Base-by-base conservation (phyloP, 768 basidiomycete genomes). In the Boletus barrowsii region DNA sequence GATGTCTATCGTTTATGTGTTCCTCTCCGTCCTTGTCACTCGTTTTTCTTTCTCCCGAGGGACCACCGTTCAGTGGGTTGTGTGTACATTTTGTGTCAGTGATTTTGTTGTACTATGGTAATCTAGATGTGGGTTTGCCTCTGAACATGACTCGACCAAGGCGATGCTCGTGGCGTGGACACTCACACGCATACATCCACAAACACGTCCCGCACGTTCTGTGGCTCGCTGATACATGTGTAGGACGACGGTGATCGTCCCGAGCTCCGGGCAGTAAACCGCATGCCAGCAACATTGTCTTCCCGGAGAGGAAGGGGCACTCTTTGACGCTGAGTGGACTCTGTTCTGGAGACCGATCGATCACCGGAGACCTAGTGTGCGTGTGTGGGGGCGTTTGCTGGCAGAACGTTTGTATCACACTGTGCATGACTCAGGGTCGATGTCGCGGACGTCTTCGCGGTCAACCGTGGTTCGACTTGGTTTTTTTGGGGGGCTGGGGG, bases 51-150 rank as follows among this genome's bases (percentile, higher is more conserved):
- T 49, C 15, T 35, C 35, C 50, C 30, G 7, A 18, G 65, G 54
- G 53, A 54, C 57, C 53, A 30, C 55, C 43, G 36, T 4, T 35
- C 26, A 50, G 51, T 62, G 49, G 53, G 9, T 15, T 48, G 33
- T 53, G 22, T 62, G 50, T 60, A 52, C 35, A 22, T 50, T 51
- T 43, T 57, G 20, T 52, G 24, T 18, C 32, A 14, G 20, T 5
- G 42, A 30, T 36, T 45, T 49, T 51, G 60, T 55, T 63, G 64
- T 63, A 55, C 14, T 42, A 46, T 53, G 48, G 37, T 52, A 52
- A 45, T 32, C 8, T 29, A 29, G 29, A 29, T 29, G 26, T 26
- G 26, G 26, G 26, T 26, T 26, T 26, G 26, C 26, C 26, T 29
- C 29, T 8, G 29, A 29, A 29, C 29, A 29, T 29, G 29, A 29